A percentile compares a stretch with the other conserved stretches of the same genome.
Conservation (phyloP, 768 basidiomycete species). For the Kwoniella botswanensis region DNA sequence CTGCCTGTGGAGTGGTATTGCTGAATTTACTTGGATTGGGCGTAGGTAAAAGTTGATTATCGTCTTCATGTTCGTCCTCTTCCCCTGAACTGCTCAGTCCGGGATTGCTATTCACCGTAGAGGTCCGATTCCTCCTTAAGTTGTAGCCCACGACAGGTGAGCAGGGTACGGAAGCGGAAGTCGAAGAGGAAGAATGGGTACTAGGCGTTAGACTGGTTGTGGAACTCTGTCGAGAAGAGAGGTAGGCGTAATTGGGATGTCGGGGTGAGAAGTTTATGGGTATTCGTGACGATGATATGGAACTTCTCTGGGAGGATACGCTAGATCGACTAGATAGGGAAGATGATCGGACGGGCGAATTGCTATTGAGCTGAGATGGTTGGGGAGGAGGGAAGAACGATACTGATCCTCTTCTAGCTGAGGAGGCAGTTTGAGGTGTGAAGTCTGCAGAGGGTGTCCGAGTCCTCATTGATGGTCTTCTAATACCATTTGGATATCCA, state of each 20-base stretch:
- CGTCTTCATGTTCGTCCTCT: constrained; percentile 18
- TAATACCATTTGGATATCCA: background rate
- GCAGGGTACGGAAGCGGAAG: constrained; percentile 8
- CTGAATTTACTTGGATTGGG: background rate
- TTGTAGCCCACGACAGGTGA: background rate
- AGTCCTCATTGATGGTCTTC: constrained; percentile 2
- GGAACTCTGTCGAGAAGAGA: constrained; percentile 1
- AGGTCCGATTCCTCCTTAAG: background rate
- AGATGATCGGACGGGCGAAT: constrained; percentile 10
- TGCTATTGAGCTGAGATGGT: background rate
- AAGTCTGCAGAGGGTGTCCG: constrained; percentile 4
- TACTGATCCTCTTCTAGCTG: constrained; percentile 15
- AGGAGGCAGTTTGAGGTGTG: background rate
- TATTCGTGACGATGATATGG: constrained; percentile 12
- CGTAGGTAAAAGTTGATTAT: constrained; percentile 14
- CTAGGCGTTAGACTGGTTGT: background rate
- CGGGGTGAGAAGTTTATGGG: constrained; percentile 21
- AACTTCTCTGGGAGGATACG: constrained; percentile 14
- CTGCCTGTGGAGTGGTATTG: background rate
- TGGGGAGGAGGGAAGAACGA: constrained; percentile 18
- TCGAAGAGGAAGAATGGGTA: background rate
- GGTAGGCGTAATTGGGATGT: constrained; percentile 11
- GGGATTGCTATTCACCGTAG: constrained; percentile 2
- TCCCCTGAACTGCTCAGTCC: constrained; percentile 21
- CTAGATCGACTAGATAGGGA: constrained; percentile 16